A percentile compares a stretch with the other conserved stretches of the same genome.
Evolutionary conservation across 352 stramenopile species (phyloP).

Genomic region (Pythium diclinum): DNA sequence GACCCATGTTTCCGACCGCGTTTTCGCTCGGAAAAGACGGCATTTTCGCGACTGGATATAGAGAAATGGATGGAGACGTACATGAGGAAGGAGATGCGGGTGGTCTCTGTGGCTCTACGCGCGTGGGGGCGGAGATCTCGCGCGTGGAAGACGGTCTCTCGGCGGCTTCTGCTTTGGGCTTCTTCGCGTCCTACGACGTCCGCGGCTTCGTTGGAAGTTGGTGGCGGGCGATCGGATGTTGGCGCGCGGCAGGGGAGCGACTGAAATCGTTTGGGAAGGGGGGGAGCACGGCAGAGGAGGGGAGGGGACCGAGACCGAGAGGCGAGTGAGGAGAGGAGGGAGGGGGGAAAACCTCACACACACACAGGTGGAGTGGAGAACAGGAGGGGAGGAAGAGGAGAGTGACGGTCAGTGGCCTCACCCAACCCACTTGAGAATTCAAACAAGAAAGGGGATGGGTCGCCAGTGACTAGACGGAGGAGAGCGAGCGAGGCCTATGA

Average conservation of each 20-base stretch:
- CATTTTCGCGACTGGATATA: not conserved
- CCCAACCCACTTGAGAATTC: conserved; percentile 38
- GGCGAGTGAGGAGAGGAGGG: conserved; percentile 25
- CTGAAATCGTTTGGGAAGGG: conserved; percentile 18
- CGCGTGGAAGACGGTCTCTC: conserved; percentile 2
- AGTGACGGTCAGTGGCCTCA: conserved; percentile 28
- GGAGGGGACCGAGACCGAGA: conserved; percentile 2
- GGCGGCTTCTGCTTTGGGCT: not conserved
- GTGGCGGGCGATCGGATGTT: conserved; percentile 10
- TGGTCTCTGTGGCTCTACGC: not conserved
- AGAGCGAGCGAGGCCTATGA: conserved; percentile 10
- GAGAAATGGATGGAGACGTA: not conserved
- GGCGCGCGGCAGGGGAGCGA: conserved; percentile 6
- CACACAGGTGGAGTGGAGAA: conserved; percentile 13
- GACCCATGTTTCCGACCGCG: not conserved
- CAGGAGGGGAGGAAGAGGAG: conserved; percentile 13
- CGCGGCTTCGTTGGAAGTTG: conserved; percentile 4
- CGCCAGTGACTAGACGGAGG: conserved; percentile 23
- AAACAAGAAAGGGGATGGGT: conserved; percentile 27
- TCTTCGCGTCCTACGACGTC: not conserved
- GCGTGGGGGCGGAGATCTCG: conserved; percentile 7
- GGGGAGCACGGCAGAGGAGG: conserved; percentile 9
- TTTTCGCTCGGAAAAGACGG: not conserved
- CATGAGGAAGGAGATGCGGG: not conserved
- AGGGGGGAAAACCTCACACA: conserved; percentile 17